These are phyloP conservation scores for Eutypella sp. DNA, from an alignment of 2,329 filamentous ascomycete genomes.

Conservation along the genomic window DNA sequence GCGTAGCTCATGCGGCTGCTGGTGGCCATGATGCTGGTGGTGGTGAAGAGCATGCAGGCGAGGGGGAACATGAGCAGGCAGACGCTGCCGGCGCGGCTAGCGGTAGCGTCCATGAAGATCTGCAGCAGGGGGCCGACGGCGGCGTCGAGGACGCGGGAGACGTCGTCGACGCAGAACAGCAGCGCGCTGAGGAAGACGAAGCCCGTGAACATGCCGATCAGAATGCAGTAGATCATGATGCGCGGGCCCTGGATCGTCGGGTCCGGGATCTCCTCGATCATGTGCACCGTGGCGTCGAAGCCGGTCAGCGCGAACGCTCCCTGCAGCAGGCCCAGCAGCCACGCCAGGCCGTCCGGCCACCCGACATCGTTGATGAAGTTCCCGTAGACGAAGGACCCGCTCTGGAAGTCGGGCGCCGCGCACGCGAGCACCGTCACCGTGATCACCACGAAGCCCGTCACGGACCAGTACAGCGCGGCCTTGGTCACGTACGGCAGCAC, in stretches of 20 bases:
- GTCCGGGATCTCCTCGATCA: conserved; percentile 57
- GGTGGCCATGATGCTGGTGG: conserved; percentile 61
- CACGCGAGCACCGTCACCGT: conserved; percentile 65
- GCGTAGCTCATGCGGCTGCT: conserved; percentile 63
- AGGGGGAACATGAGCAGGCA: conserved; percentile 65
- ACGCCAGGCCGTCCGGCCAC: conserved; percentile 64
- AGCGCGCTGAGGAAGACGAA: conserved; percentile 58
- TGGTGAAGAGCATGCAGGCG: conserved; percentile 59
- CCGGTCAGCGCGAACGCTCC: conserved; percentile 46
- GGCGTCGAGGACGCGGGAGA: conserved; percentile 50
- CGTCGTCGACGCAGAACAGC: conserved; percentile 58
- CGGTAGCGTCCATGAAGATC: conserved; percentile 59
- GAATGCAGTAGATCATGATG: conserved; percentile 49
- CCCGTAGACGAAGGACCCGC: conserved; percentile 60
- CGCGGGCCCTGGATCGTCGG: conserved; percentile 20
- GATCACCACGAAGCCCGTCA: conserved; percentile 64
- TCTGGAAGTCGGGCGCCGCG: conserved; percentile 59
- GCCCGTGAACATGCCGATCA: conserved; percentile 58
- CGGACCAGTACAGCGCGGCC: conserved; percentile 65
- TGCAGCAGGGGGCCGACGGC: conserved; percentile 54
- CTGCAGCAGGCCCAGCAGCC: conserved; percentile 50
- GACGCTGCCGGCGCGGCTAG: conserved; percentile 54
- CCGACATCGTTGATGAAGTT: conserved; percentile 64
- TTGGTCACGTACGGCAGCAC: conserved; percentile 63
- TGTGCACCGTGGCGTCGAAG: conserved; percentile 49